Percentiles rank a stretch among this genome's conserved stretches.
phyloP scores from a whole-genome alignment of 768 basidiomycete genomes.

The Artomyces pyxidatus region DNA sequence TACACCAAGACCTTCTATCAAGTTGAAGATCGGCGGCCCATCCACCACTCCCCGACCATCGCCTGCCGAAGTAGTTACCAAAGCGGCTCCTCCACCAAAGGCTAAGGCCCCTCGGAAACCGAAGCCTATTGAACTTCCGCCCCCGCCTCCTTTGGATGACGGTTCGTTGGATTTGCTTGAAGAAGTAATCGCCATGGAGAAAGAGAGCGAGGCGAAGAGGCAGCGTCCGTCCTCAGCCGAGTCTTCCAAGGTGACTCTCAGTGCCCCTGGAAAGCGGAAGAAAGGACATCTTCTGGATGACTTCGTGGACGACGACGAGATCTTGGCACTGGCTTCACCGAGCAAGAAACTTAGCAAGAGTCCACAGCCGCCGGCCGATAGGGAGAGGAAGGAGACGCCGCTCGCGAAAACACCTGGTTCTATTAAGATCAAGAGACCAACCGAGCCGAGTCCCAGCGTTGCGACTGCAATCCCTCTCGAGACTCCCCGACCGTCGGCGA shows the following conservation, averaged over 20 bases:
- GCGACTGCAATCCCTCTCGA: constrained; percentile 2
- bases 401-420: constrained; percentile 7
- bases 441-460: constrained; percentile 1
- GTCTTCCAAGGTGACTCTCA: constrained; percentile 5
- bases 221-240: constrained; percentile 17
- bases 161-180: constrained; percentile 76
- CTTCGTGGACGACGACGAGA: constrained; percentile 46
- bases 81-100: constrained; percentile 15
- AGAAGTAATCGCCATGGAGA: constrained; percentile 74
- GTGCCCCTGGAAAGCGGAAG: constrained; percentile 37
- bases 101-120: constrained; percentile 32
- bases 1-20: constrained; percentile 23
- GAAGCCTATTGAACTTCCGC: constrained; percentile 38
- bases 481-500: constrained; percentile 31
- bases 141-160: constrained; percentile 50
- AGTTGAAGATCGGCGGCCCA: constrained; percentile 25
- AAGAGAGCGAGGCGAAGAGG: constrained; percentile 13
- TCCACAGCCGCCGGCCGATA: constrained; percentile 14
- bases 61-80: neutral
- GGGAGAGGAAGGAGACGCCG: constrained; percentile 7
- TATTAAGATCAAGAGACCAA: constrained; percentile 13
- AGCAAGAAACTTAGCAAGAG: constrained; percentile 42
- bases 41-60: constrained; percentile 15
- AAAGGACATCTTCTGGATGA: constrained; percentile 30
- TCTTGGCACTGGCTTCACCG: constrained; percentile 54